Base-by-base conservation (phyloP, 2,329 filamentous ascomycete species). In the Colletotrichum gloeosporioides region DNA sequence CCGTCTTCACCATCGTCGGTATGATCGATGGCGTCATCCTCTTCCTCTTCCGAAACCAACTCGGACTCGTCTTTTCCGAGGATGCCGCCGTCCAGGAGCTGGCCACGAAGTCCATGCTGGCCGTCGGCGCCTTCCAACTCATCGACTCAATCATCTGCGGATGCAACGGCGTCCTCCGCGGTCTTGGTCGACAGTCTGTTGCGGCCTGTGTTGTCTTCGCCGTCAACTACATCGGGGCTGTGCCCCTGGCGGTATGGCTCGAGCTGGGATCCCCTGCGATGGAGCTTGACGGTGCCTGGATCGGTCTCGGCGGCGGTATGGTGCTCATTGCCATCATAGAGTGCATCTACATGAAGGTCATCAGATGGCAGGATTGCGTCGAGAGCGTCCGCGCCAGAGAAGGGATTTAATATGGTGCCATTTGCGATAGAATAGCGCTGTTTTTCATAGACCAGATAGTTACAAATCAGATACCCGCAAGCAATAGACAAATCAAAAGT, bases 241-340 rank as follows among this genome's bases (percentile, higher is more conserved):
- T 87, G 8, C 85, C 85, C 0, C 39, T 85, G 31, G 83, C 85
- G 2, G 81, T 85, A 8, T 86, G 84, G 84, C 79, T 86, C 13
- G 84, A 85, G 73, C 70, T 86, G 4, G 84, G 85, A 2, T 68
- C 82, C 1, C 80, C 80, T 2, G 73, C 78, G 4, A 77, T 83
- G 68, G 80, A 79, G 44, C 77, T 87, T 16, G 78, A 83, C 59
- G 84, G 84, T 6, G 77, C 83, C 4, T 85, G 84, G 84, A 80
- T 83, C 8, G 84, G 84, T 0, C 78, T 85, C 18, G 84, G 82
- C 4, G 64, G 78, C 29, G 84, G 84, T 22, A 82, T 84, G 79
- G 79, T 82, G 4, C 66, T 84, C 2, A 84, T 82, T 34, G 81
- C 81, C 49, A 22, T 77, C 6, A 76, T 83, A 9, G 83, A 85